Evolutionary conservation across 768 basidiomycete species (phyloP).

Genomic region (Russula sp.): DNA sequence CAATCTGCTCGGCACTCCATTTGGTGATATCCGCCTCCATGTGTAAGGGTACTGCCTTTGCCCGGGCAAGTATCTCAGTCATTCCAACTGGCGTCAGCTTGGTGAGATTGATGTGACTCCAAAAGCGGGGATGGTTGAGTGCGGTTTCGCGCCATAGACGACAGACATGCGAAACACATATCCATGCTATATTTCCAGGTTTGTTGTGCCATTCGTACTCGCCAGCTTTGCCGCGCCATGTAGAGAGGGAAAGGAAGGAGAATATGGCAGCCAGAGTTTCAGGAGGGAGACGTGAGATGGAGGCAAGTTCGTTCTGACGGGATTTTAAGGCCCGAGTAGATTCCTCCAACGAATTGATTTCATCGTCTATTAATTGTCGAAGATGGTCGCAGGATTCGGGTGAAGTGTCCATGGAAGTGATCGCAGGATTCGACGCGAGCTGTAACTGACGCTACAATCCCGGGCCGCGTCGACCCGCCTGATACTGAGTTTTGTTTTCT

Average conservation of each 20-base stretch:
- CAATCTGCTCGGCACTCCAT: neutral
- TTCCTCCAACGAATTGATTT: conserved; percentile 12
- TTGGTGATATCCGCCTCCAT: neutral
- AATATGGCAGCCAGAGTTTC: conserved; percentile 17
- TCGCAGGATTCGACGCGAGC: neutral
- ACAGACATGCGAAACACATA: conserved; percentile 21
- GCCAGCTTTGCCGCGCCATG: too few relatives aligned
- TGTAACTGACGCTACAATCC: too few relatives aligned
- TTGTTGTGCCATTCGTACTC: too few relatives aligned
- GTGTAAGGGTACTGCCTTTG: conserved; percentile 5
- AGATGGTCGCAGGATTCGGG: neutral
- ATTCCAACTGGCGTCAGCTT: neutral
- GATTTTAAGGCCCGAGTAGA: conserved; percentile 2
- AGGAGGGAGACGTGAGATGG: conserved; percentile 18
- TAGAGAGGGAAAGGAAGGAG: conserved; percentile 3
- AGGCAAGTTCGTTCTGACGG: conserved; percentile 18
- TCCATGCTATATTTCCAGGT: neutral
- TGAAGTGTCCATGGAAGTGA: neutral
- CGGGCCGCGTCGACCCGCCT: too few relatives aligned
- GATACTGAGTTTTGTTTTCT: too few relatives aligned
- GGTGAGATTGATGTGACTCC: conserved; percentile 16
- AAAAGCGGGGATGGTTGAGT: conserved; percentile 14
- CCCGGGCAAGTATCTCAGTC: conserved; percentile 10
- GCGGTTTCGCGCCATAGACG: conserved; percentile 26
- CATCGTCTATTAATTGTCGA: conserved; percentile 16